Evolutionary conservation across 78 protist genomes (phyloP).

Genomic region (Kipferlia bialata): DNA sequence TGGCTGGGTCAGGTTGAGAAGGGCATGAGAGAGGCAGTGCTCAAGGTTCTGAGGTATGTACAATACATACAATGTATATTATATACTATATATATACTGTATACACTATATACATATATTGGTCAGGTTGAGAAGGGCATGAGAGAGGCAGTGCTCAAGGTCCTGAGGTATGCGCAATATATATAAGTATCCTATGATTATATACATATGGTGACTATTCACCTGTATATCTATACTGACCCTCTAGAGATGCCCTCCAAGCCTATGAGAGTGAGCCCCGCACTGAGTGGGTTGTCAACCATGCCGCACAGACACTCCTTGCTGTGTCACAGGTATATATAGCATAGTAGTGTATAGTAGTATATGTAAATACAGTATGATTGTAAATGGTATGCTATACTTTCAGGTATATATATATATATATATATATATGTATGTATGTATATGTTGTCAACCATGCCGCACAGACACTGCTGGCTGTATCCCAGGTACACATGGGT

Average conservation of each 20-base stretch:
- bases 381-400: no score
- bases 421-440: no score
- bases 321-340: background rate
- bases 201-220: no score
- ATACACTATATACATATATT: no score
- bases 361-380: no score
- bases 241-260: background rate
- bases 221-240: no score
- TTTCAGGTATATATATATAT: no score
- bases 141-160: conserved; percentile 11
- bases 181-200: no score
- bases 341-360: no score
- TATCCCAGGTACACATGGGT: background rate
- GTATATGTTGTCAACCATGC: background rate
- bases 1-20: conserved; percentile 55
- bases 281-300: background rate
- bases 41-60: background rate
- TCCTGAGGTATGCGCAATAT: background rate
- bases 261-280: background rate
- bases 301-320: background rate
- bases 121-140: conserved; percentile 23
- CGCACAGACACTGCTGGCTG: background rate
- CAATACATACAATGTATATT: no score
- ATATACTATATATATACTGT: no score
- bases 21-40: conserved; percentile 15